Base-by-base conservation (phyloP, 73 alveolate genomes). In the Loxodes magnus region DNA sequence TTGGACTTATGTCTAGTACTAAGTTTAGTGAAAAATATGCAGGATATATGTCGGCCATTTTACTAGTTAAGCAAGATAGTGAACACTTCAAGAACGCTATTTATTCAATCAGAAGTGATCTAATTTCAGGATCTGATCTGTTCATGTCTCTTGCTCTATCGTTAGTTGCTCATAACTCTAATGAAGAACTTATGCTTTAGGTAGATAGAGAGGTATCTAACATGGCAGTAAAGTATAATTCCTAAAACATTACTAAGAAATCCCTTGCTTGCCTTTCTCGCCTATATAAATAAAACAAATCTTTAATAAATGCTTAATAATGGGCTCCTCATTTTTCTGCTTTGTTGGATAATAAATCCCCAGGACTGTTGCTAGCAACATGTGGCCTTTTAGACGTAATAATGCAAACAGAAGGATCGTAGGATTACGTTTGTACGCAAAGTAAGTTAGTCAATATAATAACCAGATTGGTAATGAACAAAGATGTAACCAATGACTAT, bases 21-120 rank as follows among this genome's bases (percentile, higher is more conserved):
- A 93, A 92, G 82, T 89, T 74, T 65, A 60, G 92, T 43, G 99
- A 93, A 67, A 93, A 93, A 64, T 83, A 89, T 78, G 86, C 99
- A 43, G 99, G 99, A 27, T 93, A 93, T 59, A 86, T 93, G 27
- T 96, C 98, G 14, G 88, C 94, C 43, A 82, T 94, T 31, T 68
- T 93, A 6, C 76, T 93, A 75, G 87, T 93, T 49, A 83, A 78
- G 50, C 97, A 92, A 46, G 66, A 64, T 24, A 82, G 82, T 49
- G 81, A 77, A 20, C 56, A 71, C 10, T 58, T 82, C 36, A 94
- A 82, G 65, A 73, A 81, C 35, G 93, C 84, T 68, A 80, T 88
- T 24, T 74, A 82, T 51, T 81, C 97, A 14, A 80, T 93, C 23
- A 79, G 88, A 67, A 76, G 74, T 53, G 99, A 93, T 71, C 69